Evolutionary conservation across 176 grass and related monocot species (phyloP), one percentile per base, ranked within the genome.

Genomic region (Ensete ventricosum): DNA sequence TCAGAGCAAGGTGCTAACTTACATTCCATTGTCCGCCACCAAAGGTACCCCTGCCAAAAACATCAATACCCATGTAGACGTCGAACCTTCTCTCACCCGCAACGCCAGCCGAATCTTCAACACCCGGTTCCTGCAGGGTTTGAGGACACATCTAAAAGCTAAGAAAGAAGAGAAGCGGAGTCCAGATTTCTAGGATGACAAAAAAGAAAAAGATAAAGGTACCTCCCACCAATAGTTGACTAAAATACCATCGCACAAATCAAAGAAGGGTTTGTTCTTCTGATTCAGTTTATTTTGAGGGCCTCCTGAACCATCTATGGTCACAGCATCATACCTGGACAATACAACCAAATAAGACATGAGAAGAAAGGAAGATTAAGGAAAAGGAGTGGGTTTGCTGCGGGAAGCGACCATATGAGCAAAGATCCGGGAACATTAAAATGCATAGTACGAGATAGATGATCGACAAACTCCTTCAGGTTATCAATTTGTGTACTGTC

Each of bases 31-130:
- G 10, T 34, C 95, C 95, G 52, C 90, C 95, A 74, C 90, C 90
- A 6, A 80, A 98, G 9, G 88, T 89, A 68, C 87, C 85, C 80
- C 95, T 78, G 66, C 95, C 95, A 60, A 93, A 98, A 82, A 98
- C 86, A 82, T 98, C 95, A 89, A 98, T 98, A 49, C 95, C 95
- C 95, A 98, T 93, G 78, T 93, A 98, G 25, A 98, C 86, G 81
- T 98, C 95, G 53, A 87, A 89, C 82, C 83, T 93, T 76, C 90
- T 74, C 17, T 87, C 27, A 11, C 88, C 95, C 73, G 90, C 95
- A 83, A 81, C 16, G 53, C 55, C 12, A 80, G 85, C 88, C 72
- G 95, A 98, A 76, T 83, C 60, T 81, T 84, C 49, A 51, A 84
- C 88, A 74, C 91, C 54, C 0, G 76, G 81, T 87, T 55, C 73